phyloP scores from a whole-genome alignment of 2,329 filamentous ascomycete species.

The Microcera coccophila region DNA sequence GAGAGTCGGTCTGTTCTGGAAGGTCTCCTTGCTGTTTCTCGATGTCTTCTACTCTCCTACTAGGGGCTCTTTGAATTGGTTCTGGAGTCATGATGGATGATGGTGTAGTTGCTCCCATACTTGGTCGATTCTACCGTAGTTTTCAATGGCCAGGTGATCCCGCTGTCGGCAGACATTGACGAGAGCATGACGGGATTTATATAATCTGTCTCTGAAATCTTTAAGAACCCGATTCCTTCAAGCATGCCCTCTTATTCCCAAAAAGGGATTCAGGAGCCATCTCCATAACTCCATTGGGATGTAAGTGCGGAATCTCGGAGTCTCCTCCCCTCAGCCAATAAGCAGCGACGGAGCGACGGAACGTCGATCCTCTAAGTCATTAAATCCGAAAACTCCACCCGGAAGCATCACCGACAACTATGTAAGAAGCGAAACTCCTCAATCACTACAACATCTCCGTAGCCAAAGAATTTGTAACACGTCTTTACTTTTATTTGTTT shows the following conservation, averaged over 20 bases:
- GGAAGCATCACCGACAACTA: slow-evolving; percentile 1
- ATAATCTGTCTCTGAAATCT: too few species aligned
- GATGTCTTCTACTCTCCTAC: slow-evolving; percentile 1
- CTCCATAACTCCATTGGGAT: neutral
- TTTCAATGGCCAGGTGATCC: neutral
- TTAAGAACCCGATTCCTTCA: too few species aligned
- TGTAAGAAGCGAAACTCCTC: too few species aligned
- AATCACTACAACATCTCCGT: too few species aligned
- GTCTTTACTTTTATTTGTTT: neutral
- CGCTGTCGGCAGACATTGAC: too few species aligned
- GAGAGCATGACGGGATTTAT: too few species aligned
- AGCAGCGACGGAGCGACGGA: slow-evolving; percentile 7
- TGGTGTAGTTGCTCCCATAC: neutral
- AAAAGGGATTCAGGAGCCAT: neutral
- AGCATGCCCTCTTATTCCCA: neutral
- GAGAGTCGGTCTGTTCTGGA: neutral
- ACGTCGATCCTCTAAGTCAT: slow-evolving; percentile 4
- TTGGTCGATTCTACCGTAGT: neutral
- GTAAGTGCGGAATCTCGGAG: slow-evolving; percentile 4
- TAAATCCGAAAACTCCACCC: slow-evolving; percentile 14
- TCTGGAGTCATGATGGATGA: slow-evolving; percentile 1
- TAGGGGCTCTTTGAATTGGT: neutral
- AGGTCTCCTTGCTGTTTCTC: slow-evolving; percentile 3
- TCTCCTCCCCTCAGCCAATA: slow-evolving; percentile 1
- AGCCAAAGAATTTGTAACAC: slow-evolving; percentile 2